Evolutionary conservation across 495 filamentous ascomycete genomes (phyloP), one percentile per base, ranked within the genome.

Genomic region (Aeminium ludgeri): DNA sequence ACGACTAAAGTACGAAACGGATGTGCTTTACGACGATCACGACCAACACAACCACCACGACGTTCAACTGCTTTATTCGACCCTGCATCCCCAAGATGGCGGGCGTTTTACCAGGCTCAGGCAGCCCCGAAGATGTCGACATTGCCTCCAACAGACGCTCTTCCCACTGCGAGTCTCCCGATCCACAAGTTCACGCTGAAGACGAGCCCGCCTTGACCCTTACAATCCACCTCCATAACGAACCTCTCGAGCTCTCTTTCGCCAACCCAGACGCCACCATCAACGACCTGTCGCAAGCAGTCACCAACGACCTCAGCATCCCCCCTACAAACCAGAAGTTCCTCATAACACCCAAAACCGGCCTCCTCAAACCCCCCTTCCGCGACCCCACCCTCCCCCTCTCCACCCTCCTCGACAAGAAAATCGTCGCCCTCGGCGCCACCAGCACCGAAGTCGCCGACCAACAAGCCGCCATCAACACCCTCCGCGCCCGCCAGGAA

Each of bases 261-360:
- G 30, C 46, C 30, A 43, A 60, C 6, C 38, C 54, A 7, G 52
- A 61, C 43, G 59, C 69, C 19, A 76, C 71, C 7, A 58, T 78
- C 35, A 36, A 67, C 55, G 78, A 83, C 61, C 78, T 89, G 45
- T 66, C 72, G 19, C 41, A 60, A 38, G 50, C 55, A 19, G 67
- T 82, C 47, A 56, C 73, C 36, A 49, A 55, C 18, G 55, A 50
- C 20, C 65, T 86, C 20, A 67, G 67, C 40, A 77, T 89, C 43
- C 78, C 81, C 2, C 46, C 61, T 18, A 50, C 64, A 8, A 77
- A 85, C 59, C 82, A 86, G 55, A 86, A 86, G 53, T 66, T 82
- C 57, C 72, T 86, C 55, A 71, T 79, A 49, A 64, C 76, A 5
- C 68, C 80, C 11, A 75, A 80, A 54, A 65, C 74, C 38, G 76